Conservation (phyloP, 2,329 filamentous ascomycete species). For the Trichophyton rubrum region DNA sequence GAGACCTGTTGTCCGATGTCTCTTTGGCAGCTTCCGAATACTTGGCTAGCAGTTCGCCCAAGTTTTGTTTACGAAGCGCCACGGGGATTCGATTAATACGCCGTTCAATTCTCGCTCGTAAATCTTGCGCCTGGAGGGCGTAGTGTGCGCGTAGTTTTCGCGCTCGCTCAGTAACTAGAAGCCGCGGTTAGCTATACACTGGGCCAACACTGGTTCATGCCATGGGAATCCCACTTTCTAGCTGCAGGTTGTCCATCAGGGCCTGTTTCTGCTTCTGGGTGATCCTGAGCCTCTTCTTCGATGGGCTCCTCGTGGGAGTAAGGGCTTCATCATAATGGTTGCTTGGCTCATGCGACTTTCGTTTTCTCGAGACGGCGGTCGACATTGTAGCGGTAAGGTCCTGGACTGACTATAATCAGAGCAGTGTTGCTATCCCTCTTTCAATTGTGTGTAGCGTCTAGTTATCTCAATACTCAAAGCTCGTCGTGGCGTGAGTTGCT, state of each 20-base stretch:
- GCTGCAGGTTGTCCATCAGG: conserved; percentile 74
- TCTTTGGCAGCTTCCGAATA: conserved; percentile 25
- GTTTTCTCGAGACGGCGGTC: conserved; percentile 23
- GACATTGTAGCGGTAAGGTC: conserved; percentile 22
- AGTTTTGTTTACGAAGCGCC: conserved; percentile 62
- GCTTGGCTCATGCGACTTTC: conserved; percentile 26
- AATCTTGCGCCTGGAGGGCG: conserved; percentile 70
- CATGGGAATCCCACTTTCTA: conserved; percentile 56
- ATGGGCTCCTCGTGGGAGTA: conserved; percentile 44
- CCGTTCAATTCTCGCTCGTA: conserved; percentile 78
- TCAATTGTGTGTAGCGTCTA: background rate
- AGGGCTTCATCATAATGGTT: conserved; percentile 32
- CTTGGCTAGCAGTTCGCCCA: conserved; percentile 62
- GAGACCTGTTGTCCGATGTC: conserved; percentile 35
- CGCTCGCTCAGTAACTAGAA: conserved; percentile 69
- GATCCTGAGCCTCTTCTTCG: conserved; percentile 51
- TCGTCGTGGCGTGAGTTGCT: background rate
- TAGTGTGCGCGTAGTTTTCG: conserved; percentile 82
- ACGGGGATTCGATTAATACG: conserved; percentile 85
- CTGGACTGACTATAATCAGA: too few species aligned
- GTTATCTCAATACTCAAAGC: background rate
- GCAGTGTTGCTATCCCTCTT: background rate
- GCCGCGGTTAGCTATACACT: conserved; percentile 11
- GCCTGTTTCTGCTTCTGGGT: conserved; percentile 67
- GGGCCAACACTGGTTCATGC: conserved; percentile 8